Evolutionary conservation across 805 yeast species (phyloP).

Genomic region (Ogataea henricii): DNA sequence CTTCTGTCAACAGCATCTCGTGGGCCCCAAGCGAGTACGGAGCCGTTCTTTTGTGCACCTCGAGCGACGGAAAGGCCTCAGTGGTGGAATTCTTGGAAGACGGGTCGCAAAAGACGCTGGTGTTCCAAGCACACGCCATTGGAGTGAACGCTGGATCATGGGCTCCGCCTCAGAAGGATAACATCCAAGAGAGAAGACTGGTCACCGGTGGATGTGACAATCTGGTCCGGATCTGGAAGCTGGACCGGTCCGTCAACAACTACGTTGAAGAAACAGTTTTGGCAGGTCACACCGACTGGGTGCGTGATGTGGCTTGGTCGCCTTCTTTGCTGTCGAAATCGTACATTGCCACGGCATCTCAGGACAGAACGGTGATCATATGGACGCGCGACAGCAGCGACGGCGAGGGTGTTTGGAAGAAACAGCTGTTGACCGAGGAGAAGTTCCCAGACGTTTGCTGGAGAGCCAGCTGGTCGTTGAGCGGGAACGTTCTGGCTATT

Average conservation of each 20-base stretch:
- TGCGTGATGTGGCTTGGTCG: conserved; percentile 98
- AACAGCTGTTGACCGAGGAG: conserved; percentile 69
- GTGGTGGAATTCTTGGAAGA: conserved; percentile 90
- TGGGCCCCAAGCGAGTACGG: conserved; percentile 99
- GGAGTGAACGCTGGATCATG: conserved; percentile 95
- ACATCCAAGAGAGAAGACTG: conserved; percentile 60
- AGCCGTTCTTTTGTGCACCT: conserved; percentile 84
- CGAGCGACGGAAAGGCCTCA: conserved; percentile 91
- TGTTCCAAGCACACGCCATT: conserved; percentile 82
- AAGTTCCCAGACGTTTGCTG: conserved; percentile 96
- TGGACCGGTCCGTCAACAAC: conserved; percentile 52
- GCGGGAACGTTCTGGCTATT: conserved; percentile 93
- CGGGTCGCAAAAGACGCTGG: conserved; percentile 68
- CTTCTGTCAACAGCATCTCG: conserved; percentile 88
- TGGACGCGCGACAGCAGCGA: conserved; percentile 72
- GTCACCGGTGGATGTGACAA: conserved; percentile 97
- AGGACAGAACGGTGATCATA: conserved; percentile 89
- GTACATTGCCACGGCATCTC: conserved; percentile 95
- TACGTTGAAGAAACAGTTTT: conserved; percentile 75
- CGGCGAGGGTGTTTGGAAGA: conserved; percentile 59
- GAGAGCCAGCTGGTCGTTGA: conserved; percentile 97
- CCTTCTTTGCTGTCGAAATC: conserved; percentile 85
- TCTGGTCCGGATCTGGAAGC: conserved; percentile 87
- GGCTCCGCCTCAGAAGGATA: conserved; percentile 67
- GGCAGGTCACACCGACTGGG: conserved; percentile 97